phyloP scores from a whole-genome alignment of 2,329 filamentous ascomycete genomes.

The Coniosporium tulheliwenetii region DNA sequence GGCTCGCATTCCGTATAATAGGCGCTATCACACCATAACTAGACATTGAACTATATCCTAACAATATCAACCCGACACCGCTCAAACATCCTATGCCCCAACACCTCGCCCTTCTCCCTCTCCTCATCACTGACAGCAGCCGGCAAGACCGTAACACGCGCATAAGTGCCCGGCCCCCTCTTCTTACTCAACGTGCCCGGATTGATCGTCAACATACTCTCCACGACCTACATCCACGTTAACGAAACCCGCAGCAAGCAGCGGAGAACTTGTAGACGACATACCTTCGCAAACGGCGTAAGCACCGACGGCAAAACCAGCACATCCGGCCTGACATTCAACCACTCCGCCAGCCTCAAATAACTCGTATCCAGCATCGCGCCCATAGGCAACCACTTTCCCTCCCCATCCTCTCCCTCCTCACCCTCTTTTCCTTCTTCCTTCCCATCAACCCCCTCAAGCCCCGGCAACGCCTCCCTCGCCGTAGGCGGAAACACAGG shows the following conservation, averaged over 20 bases:
- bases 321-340: conserved; percentile 72
- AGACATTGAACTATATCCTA: conserved; percentile 39
- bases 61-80: conserved; percentile 77
- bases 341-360: conserved; percentile 79
- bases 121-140: conserved; percentile 44
- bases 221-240: conserved; percentile 51
- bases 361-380: conserved; percentile 72
- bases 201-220: conserved; percentile 81
- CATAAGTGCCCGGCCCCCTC: conserved; percentile 71
- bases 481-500: conserved; percentile 74
- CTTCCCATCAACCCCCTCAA: conserved; percentile 11
- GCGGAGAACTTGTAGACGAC: conserved; percentile 9
- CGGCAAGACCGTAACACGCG: conserved; percentile 60
- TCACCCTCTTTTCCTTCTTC: conserved; percentile 37
- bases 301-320: conserved; percentile 69
- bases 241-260: conserved; percentile 3
- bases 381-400: conserved; percentile 46
- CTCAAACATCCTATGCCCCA: conserved; percentile 65
- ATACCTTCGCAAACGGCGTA: conserved; percentile 76
- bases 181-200: conserved; percentile 78
- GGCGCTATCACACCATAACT: no score
- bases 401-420: conserved; percentile 15
- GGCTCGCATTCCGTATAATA: no score
- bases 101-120: conserved; percentile 36
- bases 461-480: conserved; percentile 37